Percentiles rank a stretch among this genome's conserved stretches.
Evolutionary conservation across 2,329 filamentous ascomycete species (phyloP).

Genomic region (Nothophaeocryptopus gaeumannii): DNA sequence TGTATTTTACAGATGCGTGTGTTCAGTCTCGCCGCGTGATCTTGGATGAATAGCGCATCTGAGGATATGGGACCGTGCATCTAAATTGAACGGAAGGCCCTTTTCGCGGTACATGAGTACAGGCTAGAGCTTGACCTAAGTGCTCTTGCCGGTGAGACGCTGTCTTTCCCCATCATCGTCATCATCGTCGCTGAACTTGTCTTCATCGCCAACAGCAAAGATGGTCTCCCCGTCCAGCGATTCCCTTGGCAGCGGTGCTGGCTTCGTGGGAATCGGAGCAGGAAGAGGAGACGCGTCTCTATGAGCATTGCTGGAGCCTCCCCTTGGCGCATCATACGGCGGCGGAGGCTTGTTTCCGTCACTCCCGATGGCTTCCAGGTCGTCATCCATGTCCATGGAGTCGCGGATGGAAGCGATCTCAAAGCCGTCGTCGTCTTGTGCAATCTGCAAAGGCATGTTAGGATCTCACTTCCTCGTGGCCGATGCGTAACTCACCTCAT

Average conservation of each 20-base stretch:
- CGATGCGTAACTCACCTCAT: conserved; percentile 60
- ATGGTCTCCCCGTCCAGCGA: conserved; percentile 88
- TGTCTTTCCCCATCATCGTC: conserved; percentile 41
- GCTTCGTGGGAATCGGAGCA: conserved; percentile 52
- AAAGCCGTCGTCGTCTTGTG: conserved; percentile 97
- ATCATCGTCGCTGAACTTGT: conserved; percentile 78
- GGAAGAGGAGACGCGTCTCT: conserved; percentile 51
- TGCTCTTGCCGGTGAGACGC: conserved; percentile 42
- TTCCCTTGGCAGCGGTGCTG: conserved; percentile 51
- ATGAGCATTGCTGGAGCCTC: conserved; percentile 22
- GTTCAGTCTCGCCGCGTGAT: no score
- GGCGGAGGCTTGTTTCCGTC: conserved; percentile 33
- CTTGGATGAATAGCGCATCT: no score
- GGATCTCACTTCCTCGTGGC: conserved; percentile 32
- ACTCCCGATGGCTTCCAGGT: conserved; percentile 39
- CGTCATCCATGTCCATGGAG: conserved; percentile 60
- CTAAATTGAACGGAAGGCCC: no score
- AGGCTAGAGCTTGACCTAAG: no score
- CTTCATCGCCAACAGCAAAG: conserved; percentile 86
- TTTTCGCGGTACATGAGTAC: no score
- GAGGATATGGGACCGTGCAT: no score
- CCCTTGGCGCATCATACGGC: conserved; percentile 38
- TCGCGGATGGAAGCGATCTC: conserved; percentile 91
- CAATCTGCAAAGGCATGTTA: conserved; percentile 55
- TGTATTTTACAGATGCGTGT: no score